Base-by-base conservation (phyloP, 2,329 filamentous ascomycete genomes). In the Trichoderma brevicompactum region DNA sequence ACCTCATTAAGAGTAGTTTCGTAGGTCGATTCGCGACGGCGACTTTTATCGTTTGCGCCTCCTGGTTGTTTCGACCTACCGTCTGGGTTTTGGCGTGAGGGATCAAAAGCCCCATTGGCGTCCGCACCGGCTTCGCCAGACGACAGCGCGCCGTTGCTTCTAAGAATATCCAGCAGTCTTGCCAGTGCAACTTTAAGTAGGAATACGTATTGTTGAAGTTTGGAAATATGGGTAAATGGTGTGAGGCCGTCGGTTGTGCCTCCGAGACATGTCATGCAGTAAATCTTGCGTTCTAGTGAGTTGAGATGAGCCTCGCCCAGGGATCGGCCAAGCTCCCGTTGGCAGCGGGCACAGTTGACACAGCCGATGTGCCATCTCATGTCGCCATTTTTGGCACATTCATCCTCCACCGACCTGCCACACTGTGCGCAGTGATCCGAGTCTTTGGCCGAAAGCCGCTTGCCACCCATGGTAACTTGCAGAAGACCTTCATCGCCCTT, bases 1-100 rank as follows among this genome's bases (percentile, higher is more conserved):
- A 99, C 95, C 78, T 99, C 95, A 70, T 95, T 96, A 70, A 99
- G 89, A 53, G 94, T 97, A 79, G 94, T 96, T 80, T 98, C 94
- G 75, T 98, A 95, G 34, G 91, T 92, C 59, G 91, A 92, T 72
- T 89, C 86, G 69, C 88, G 85, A 67, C 85, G 84, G 66, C 87
- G 84, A 58, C 89, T 87, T 64, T 70, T 77, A 50, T 74, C 76
- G 58, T 65, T 83, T 78, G 68, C 85, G 28, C 87, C 89, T 50
- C 86, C 86, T 74, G 90, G 92, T 7, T 63, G 59, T 72, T 89
- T 92, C 17, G 92, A 93, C 64, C 91, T 85, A 17, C 85, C 87
- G 69, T 92, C 89, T 7, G 88, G 83, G 60, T 84, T 83, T 32
- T 89, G 78, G 77, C 79, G 60, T 75, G 78, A 67, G 2, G 56